phyloP scores from a whole-genome alignment of 495 filamentous ascomycete species.

The Astrocystis sublimbata region DNA sequence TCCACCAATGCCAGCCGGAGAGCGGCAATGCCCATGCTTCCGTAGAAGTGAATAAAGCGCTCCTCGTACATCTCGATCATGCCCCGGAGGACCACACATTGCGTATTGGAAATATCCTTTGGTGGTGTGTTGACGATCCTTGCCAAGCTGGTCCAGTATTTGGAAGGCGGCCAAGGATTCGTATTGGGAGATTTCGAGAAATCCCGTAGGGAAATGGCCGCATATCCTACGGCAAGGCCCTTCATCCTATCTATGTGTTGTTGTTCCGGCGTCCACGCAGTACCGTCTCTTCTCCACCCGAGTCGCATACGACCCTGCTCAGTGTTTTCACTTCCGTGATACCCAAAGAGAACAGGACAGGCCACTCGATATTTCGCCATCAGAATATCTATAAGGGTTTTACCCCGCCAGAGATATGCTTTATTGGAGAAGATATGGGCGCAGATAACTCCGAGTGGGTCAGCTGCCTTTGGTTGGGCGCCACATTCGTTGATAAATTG shows the following conservation, averaged over 20 bases:
- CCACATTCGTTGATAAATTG: constrained; percentile 77
- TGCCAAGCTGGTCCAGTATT: constrained; percentile 79
- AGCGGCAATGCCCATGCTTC: constrained; percentile 63
- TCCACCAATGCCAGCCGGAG: constrained; percentile 66
- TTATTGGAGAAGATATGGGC: constrained; percentile 72
- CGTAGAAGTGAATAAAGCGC: constrained; percentile 76
- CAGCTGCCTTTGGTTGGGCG: constrained; percentile 68
- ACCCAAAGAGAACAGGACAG: constrained; percentile 87
- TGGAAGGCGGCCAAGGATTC: constrained; percentile 76
- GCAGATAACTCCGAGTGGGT: constrained; percentile 77
- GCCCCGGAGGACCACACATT: constrained; percentile 72
- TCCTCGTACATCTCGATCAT: constrained; percentile 72
- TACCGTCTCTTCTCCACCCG: constrained; percentile 68
- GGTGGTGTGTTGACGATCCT: constrained; percentile 71
- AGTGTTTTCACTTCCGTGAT: constrained; percentile 73
- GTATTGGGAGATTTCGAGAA: constrained; percentile 64
- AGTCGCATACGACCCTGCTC: constrained; percentile 65
- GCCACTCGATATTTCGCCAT: constrained; percentile 80
- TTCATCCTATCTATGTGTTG: constrained; percentile 78
- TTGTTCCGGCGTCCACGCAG: constrained; percentile 63
- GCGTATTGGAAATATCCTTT: constrained; percentile 68
- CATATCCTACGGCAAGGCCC: constrained; percentile 80
- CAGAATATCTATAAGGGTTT: constrained; percentile 78
- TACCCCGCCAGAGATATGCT: constrained; percentile 66
- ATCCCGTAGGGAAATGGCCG: constrained; percentile 76